Conservation (phyloP, 1,284 basidiomycete genomes). For the Ustanciosporium gigantosporum region DNA sequence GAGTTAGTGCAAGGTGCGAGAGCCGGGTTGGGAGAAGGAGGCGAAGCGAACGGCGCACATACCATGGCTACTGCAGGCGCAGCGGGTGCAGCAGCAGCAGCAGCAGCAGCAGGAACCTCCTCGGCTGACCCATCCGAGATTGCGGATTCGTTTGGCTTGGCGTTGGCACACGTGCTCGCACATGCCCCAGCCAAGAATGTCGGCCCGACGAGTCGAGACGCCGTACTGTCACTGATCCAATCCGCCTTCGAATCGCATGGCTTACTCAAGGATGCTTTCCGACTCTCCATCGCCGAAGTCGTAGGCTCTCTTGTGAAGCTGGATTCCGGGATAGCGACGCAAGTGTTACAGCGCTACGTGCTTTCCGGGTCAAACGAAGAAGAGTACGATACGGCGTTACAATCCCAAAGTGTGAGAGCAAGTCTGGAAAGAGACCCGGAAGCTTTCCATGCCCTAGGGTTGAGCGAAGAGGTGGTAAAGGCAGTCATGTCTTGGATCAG, state of each 20-base stretch:
- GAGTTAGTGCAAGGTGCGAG: constrained; percentile 70
- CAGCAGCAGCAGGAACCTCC: too few relatives aligned
- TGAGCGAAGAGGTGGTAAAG: constrained; percentile 28
- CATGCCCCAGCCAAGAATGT: constrained; percentile 74
- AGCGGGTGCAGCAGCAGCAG: constrained; percentile 10
- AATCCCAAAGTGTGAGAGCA: constrained; percentile 25
- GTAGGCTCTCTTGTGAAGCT: constrained; percentile 72
- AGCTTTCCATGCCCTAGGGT: constrained; percentile 23
- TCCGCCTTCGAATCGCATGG: constrained; percentile 70
- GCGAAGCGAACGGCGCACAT: neutral
- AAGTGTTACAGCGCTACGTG: constrained; percentile 22
- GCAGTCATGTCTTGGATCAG: constrained; percentile 39
- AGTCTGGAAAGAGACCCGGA: constrained; percentile 21
- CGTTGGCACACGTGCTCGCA: constrained; percentile 76
- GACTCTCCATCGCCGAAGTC: constrained; percentile 68
- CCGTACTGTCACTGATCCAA: constrained; percentile 74
- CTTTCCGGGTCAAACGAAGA: constrained; percentile 2
- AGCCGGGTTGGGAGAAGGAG: constrained; percentile 65
- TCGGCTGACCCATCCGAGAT: constrained; percentile 34
- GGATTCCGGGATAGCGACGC: constrained; percentile 8
- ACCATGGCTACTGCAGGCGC: neutral
- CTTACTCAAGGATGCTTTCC: constrained; percentile 67
- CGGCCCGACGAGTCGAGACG: constrained; percentile 74
- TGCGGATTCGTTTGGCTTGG: constrained; percentile 73
- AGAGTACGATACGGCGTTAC: constrained; percentile 21